These are phyloP conservation scores for Artemisia tridentata DNA, from an alignment of 129 eudicot species.

Conservation along the genomic window DNA sequence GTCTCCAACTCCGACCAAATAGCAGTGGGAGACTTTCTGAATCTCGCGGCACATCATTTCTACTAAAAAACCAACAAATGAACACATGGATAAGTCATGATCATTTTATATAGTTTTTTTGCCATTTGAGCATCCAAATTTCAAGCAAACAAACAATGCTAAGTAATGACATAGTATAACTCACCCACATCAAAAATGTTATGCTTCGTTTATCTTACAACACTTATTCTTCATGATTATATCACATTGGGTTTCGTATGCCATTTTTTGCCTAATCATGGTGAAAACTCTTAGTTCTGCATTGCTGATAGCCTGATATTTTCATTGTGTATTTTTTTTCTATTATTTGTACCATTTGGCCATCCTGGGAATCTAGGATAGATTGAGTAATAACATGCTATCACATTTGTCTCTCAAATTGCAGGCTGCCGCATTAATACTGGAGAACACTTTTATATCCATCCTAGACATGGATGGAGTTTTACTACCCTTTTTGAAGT, in stretches of 20 bases:
- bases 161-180: no score
- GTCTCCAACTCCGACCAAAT: not conserved
- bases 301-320: not conserved
- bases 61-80: not conserved
- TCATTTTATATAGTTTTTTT: not conserved
- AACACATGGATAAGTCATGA: not conserved
- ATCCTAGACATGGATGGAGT: conserved; percentile 97
- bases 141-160: no score
- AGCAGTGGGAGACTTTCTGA: not conserved
- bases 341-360: not conserved
- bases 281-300: not conserved
- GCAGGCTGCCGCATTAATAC: conserved; percentile 76
- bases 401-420: not conserved
- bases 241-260: not conserved
- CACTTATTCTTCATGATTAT: no score
- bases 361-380: not conserved
- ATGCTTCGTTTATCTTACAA: no score
- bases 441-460: conserved; percentile 96
- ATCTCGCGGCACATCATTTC: not conserved
- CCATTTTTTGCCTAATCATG: not conserved
- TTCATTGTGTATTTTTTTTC: not conserved
- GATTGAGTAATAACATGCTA: not conserved
- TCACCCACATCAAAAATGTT: no score
- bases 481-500: conserved; percentile 77
- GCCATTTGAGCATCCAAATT: no score